A percentile compares a stretch with the other conserved stretches of the same genome.
phyloP scores from a whole-genome alignment of 148 eudicot genomes.

The Rhododendron molle region DNA sequence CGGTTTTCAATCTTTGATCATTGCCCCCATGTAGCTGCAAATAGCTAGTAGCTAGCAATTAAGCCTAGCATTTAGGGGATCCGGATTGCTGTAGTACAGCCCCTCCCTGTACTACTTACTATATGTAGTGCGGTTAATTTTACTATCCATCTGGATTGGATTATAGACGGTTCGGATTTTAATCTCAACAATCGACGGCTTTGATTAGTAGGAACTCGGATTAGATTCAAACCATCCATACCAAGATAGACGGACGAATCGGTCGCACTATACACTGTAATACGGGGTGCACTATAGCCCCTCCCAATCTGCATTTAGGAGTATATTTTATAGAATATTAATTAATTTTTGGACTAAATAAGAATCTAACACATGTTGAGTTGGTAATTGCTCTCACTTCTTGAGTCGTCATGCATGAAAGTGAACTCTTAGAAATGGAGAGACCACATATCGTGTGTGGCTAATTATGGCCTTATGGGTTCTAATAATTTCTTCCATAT shows the following conservation, averaged over 20 bases:
- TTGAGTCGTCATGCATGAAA: background rate
- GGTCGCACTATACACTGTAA: rapidly evolving
- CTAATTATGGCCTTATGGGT: background rate
- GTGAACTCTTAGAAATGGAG: background rate
- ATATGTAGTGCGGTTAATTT: too few species aligned
- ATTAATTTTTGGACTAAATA: background rate
- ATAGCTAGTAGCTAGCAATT: background rate
- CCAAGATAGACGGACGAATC: too few species aligned
- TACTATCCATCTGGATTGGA: too few species aligned
- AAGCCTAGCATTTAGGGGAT: background rate
- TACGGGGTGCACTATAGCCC: too few species aligned
- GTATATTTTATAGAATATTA: background rate
- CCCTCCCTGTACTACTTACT: too few species aligned
- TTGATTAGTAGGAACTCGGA: too few species aligned
- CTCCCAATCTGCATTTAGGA: too few species aligned
- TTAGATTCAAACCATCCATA: too few species aligned
- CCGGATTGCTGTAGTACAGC: too few species aligned
- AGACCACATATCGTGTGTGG: background rate
- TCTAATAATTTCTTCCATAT: background rate
- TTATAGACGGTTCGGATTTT: too few species aligned
- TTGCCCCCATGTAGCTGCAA: background rate
- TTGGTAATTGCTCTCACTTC: background rate
- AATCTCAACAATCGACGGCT: too few species aligned
- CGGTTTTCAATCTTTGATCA: background rate
- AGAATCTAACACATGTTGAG: background rate